Conservation (phyloP, 2,329 filamentous ascomycete genomes). For the Aspergillus japonicus region DNA sequence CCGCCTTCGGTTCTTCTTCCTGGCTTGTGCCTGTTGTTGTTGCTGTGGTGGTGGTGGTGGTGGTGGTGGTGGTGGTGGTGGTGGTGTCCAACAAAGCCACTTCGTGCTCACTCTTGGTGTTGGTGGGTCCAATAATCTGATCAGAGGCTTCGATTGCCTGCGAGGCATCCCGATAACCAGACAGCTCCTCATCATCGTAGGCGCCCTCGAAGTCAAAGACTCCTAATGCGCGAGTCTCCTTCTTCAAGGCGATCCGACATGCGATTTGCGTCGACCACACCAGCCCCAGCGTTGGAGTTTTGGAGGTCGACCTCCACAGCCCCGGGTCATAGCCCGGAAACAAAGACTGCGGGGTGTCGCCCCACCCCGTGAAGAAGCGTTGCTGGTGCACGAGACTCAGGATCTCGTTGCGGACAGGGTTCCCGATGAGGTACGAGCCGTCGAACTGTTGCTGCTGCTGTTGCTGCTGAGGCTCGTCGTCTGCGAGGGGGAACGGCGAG, state of each 20-base stretch:
- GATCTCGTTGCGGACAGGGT: conserved; percentile 48
- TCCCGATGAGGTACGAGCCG: conserved; percentile 40
- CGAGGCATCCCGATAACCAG: background rate
- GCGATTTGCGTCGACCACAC: conserved; percentile 91
- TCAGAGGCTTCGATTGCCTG: no score
- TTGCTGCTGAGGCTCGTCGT: conserved; percentile 24
- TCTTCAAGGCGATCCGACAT: conserved; percentile 76
- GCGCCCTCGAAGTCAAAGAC: background rate
- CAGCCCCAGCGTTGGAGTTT: conserved; percentile 82
- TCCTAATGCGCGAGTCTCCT: conserved; percentile 55
- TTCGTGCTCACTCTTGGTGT: no score
- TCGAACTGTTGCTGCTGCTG: conserved; percentile 21
- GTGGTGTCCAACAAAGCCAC: no score
- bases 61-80: no score
- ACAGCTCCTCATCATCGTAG: background rate
- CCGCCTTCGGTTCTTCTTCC: background rate
- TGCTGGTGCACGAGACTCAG: conserved; percentile 85
- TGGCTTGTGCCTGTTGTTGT: background rate
- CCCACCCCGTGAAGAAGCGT: conserved; percentile 94
- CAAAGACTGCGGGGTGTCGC: conserved; percentile 56
- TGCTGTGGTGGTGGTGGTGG: no score
- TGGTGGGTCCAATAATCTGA: no score
- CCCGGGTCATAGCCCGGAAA: conserved; percentile 13
- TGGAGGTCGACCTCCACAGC: conserved; percentile 47
- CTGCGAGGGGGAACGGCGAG: conserved; percentile 27